Conservation (phyloP, 768 basidiomycete genomes). For the Tricholoma hemisulphureum region DNA sequence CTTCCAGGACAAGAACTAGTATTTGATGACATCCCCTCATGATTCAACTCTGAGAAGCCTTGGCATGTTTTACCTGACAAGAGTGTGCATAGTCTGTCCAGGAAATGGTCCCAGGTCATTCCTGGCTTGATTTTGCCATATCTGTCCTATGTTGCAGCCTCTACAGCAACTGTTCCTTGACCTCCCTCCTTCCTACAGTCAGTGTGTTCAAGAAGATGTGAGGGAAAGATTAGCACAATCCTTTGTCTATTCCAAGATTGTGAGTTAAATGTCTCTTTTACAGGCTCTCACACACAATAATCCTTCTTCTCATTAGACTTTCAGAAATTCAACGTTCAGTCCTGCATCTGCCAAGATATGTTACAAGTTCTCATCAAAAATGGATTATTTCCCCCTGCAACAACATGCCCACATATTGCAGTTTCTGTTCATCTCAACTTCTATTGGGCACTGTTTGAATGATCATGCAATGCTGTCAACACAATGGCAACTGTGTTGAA, state of each 20-base stretch:
- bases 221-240: not conserved
- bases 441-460: conserved; percentile 33
- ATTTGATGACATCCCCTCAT: not conserved
- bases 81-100: not conserved
- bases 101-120: conserved; percentile 4
- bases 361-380: conserved; percentile 24
- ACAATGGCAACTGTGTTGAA: conserved; percentile 26
- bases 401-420: conserved; percentile 21
- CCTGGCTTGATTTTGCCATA: not conserved
- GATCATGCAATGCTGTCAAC: conserved; percentile 35
- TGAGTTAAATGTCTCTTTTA: conserved; percentile 1
- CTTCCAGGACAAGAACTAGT: not conserved
- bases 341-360: conserved; percentile 22
- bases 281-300: too few relatives aligned
- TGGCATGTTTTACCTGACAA: not conserved
- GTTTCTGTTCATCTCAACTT: conserved; percentile 31
- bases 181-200: not conserved
- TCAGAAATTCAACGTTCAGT: conserved; percentile 3
- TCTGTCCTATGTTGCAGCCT: not conserved
- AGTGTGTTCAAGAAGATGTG: not conserved
- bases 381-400: conserved; percentile 34
- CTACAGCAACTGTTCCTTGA: not conserved
- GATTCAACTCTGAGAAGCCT: not conserved
- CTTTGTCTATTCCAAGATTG: conserved; percentile 13
- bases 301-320: conserved; percentile 15